Evolutionary conservation across 148 eudicot genomes (phyloP).

Genomic region (Rhododendron ferrugineum): DNA sequence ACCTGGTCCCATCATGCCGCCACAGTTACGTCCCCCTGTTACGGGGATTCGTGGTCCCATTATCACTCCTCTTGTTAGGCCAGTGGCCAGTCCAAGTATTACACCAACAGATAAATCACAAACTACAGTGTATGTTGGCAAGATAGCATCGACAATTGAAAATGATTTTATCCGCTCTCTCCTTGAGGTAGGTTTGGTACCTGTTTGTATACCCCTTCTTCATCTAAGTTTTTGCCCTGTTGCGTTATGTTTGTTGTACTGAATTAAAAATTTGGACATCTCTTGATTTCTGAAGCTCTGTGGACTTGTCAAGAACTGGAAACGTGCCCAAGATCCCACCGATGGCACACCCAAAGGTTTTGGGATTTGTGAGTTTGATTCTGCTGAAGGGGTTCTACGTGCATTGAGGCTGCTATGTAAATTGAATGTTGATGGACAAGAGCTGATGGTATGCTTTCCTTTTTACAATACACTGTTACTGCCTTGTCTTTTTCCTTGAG

Average conservation of each 20-base stretch:
- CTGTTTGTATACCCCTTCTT: not conserved
- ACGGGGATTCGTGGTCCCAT: conserved; percentile 59
- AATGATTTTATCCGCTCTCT: conserved; percentile 83
- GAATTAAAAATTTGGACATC: conserved; percentile 5
- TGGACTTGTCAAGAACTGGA: conserved; percentile 97
- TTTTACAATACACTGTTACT: not conserved
- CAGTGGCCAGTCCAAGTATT: conserved; percentile 43
- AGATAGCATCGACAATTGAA: conserved; percentile 78
- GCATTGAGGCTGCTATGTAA: conserved; percentile 77
- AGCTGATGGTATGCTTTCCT: conserved; percentile 55
- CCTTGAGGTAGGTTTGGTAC: conserved; percentile 52
- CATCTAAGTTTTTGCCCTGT: not conserved
- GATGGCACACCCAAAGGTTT: conserved; percentile 67
- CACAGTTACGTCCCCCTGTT: conserved; percentile 62
- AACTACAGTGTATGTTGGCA: conserved; percentile 91
- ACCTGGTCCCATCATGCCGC: conserved; percentile 42
- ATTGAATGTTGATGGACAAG: conserved; percentile 87
- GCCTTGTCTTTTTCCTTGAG: not conserved
- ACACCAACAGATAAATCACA: conserved; percentile 68
- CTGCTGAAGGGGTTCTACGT: conserved; percentile 94
- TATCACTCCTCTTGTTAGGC: conserved; percentile 54
- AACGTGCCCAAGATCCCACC: conserved; percentile 84
- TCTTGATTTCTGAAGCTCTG: conserved; percentile 57
- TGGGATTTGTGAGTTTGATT: conserved; percentile 93
- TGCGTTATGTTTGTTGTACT: not conserved